Conservation (phyloP, 2,329 filamentous ascomycete species). For the Blastomyces silverae region DNA sequence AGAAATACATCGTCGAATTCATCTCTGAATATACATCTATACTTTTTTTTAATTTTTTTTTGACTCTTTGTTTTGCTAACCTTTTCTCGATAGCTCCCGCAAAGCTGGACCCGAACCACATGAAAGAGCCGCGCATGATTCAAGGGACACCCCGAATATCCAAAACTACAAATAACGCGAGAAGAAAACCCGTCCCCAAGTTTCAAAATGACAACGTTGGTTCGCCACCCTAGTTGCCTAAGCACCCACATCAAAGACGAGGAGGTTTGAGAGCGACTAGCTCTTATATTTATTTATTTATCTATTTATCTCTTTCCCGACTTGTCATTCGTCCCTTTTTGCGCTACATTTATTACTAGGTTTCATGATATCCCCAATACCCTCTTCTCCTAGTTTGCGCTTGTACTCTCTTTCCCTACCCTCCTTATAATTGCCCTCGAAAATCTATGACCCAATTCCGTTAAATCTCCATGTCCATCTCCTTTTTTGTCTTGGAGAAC, state of each 20-base stretch:
- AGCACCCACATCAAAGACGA: not conserved
- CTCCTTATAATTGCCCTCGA: not conserved
- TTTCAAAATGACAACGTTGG: not conserved
- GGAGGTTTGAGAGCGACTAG: not conserved
- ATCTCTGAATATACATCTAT: not conserved
- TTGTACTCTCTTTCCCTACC: not conserved
- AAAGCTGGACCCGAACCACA: slow-evolving; percentile 74
- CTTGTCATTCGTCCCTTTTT: not conserved
- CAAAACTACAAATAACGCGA: slow-evolving; percentile 39
- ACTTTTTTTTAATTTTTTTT: not conserved
- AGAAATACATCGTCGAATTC: not conserved
- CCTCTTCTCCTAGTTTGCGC: not conserved
- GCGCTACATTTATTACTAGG: slow-evolving; percentile 2
- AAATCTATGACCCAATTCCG: not conserved
- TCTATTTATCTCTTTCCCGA: not conserved
- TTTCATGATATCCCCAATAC: slow-evolving; percentile 8
- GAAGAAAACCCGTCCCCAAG: slow-evolving; percentile 37
- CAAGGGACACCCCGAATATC: slow-evolving; percentile 70
- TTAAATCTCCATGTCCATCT: not conserved
- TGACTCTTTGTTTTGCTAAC: not conserved
- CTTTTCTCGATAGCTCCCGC: slow-evolving; percentile 59
- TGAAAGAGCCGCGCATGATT: slow-evolving; percentile 86
- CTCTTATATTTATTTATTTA: not conserved
- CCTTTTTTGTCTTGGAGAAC: not conserved
- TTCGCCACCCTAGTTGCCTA: not conserved